A percentile compares a stretch with the other conserved stretches of the same genome.
phyloP scores from a whole-genome alignment of 805 yeast species.

The Yarrowia yakushimensis region DNA sequence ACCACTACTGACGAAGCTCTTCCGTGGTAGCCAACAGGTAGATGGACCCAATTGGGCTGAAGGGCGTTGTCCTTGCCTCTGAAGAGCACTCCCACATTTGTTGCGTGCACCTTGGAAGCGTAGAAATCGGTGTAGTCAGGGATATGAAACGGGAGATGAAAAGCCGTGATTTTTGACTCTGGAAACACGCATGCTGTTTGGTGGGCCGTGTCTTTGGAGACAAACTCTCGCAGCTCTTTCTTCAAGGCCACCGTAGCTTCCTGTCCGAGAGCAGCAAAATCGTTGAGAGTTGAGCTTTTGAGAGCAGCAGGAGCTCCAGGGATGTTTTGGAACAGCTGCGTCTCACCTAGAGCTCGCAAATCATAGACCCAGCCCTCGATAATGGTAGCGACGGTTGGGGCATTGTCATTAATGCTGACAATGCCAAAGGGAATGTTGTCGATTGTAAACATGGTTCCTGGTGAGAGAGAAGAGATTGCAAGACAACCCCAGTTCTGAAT shows the following conservation, averaged over 20 bases:
- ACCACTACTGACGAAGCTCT: slow-evolving; percentile 33
- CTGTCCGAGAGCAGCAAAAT: slow-evolving; percentile 30
- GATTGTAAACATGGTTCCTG: slow-evolving; percentile 31
- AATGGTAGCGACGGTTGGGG: slow-evolving; percentile 29
- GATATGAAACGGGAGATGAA: slow-evolving; percentile 30
- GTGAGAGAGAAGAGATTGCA: not conserved
- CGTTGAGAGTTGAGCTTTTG: slow-evolving; percentile 27
- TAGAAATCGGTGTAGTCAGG: slow-evolving; percentile 35
- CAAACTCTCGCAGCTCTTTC: slow-evolving; percentile 19
- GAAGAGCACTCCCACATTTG: slow-evolving; percentile 32
- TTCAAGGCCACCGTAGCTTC: slow-evolving; percentile 29
- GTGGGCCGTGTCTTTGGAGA: slow-evolving; percentile 3
- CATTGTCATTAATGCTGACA: slow-evolving; percentile 25
- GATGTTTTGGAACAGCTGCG: slow-evolving; percentile 8
- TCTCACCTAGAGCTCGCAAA: slow-evolving; percentile 27
- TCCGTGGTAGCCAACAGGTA: slow-evolving; percentile 35
- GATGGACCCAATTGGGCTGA: slow-evolving; percentile 32
- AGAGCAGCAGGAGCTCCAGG: not conserved
- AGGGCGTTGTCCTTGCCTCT: slow-evolving; percentile 32
- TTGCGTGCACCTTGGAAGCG: slow-evolving; percentile 32
- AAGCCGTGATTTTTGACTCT: slow-evolving; percentile 15
- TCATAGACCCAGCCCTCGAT: slow-evolving; percentile 32
- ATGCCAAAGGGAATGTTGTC: slow-evolving; percentile 33
- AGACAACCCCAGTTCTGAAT: not conserved
- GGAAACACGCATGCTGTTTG: not conserved